These are phyloP conservation scores for Suhomyces xylopsoci DNA, from an alignment of 805 yeast species.

Conservation along the genomic window DNA sequence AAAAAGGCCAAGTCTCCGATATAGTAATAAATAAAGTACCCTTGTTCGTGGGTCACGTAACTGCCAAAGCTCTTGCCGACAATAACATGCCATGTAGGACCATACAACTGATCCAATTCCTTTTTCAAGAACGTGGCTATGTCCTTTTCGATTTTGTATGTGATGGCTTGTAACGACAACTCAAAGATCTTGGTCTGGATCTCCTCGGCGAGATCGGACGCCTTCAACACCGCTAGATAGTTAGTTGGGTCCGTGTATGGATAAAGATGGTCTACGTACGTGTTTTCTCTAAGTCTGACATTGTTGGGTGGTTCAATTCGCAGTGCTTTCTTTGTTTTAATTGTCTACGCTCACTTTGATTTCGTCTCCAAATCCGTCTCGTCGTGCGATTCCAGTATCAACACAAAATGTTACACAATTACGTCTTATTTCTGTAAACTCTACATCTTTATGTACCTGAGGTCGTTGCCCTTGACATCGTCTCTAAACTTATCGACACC, in stretches of 20 bases:
- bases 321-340: not conserved
- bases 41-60: slow-evolving; percentile 76
- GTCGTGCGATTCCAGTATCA: slow-evolving; percentile 1
- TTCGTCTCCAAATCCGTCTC: not conserved
- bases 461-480: slow-evolving; percentile 24
- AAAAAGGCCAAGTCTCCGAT: slow-evolving; percentile 66
- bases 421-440: not conserved
- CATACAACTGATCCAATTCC: slow-evolving; percentile 59
- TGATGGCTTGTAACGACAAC: slow-evolving; percentile 43
- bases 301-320: not conserved
- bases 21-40: slow-evolving; percentile 68
- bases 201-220: slow-evolving; percentile 49
- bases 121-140: slow-evolving; percentile 65
- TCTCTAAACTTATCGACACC: slow-evolving; percentile 27
- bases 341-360: not conserved
- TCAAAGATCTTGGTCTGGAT: slow-evolving; percentile 49
- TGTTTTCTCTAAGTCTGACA: slow-evolving; percentile 4
- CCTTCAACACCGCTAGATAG: slow-evolving; percentile 36
- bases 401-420: not conserved
- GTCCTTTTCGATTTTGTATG: slow-evolving; percentile 52
- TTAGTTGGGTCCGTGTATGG: not conserved
- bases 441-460: slow-evolving; percentile 18
- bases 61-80: slow-evolving; percentile 80
- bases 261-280: not conserved
- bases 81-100: slow-evolving; percentile 78